Base-by-base conservation (phyloP, 495 filamentous ascomycete species). In the Diplogelasinospora grovesii region DNA sequence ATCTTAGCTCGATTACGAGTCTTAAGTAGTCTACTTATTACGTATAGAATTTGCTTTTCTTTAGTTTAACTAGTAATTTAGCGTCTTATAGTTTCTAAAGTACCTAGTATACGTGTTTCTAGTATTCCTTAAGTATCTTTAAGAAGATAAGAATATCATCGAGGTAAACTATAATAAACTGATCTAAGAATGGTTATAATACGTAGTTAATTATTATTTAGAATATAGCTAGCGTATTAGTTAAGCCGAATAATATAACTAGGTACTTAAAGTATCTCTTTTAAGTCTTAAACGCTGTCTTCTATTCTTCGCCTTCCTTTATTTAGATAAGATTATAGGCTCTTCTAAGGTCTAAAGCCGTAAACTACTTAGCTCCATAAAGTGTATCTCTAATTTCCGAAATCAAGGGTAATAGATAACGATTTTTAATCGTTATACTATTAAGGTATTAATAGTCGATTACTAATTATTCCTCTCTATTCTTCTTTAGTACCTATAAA, bases 131-230 rank as follows among this genome's bases (percentile, higher is more conserved):
- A 11, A 29, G 23, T 14, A 13, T 36, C 13, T 41, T 41, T 1
- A 31, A 35, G 30, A 15, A 46, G 30, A 46, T 41, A 5, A 46
- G 24, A 13, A 46, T 41, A 20, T 46, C 34, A 13, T 37, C 20
- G 3, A 37, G 8, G 13, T 37, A 37, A 14, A 37, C 34, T 3
- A 46, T 25, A 22, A 5, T 13, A 7, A 29, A 41, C 5, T 41
- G 22, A 14, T 46, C 37, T 8, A 46, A 14, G 23, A 10, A 22
- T 10, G 5, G 5, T 13, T 4, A 3, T 3, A 46, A 33, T 1
- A 14, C 23, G 24, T 46, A 29, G 15, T 46, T 11, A 8, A 46
- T 19, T 2, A 26, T 23, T 3, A 3, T 22, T 14, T 37, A 22
- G 21, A 37, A 37, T 3, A 9, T 23, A 3, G 34, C 18, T 23